Percentiles rank a stretch among this genome's conserved stretches.
Conservation (phyloP, 345 rosid species). For the Citrus inodora region DNA sequence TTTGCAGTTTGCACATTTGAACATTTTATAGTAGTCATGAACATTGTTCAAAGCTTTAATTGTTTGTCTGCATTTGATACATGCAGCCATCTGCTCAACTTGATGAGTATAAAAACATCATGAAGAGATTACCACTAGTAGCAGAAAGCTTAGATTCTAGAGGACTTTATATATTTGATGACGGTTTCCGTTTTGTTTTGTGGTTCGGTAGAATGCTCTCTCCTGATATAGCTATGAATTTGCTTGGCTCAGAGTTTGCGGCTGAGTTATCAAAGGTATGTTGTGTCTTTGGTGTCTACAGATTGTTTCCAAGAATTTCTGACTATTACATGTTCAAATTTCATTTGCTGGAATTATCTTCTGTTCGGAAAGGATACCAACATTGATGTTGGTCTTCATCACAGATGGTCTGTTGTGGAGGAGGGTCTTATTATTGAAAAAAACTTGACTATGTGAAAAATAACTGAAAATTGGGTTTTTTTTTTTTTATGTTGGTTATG, state of each 20-base stretch:
- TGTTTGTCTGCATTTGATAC: conserved; percentile 21
- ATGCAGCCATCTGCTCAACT: conserved; percentile 60
- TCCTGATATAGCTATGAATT: conserved; percentile 76
- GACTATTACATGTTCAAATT: not conserved
- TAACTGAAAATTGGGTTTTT: not conserved
- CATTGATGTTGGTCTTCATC: not conserved
- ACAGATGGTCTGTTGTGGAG: not conserved
- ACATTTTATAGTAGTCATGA: not conserved
- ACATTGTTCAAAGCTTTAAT: not conserved
- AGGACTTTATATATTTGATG: conserved; percentile 89
- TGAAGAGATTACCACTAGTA: conserved; percentile 64
- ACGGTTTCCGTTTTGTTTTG: conserved; percentile 76
- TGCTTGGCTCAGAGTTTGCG: conserved; percentile 82
- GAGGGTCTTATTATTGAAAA: not conserved
- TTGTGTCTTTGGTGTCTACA: not conserved
- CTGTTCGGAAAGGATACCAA: not conserved
- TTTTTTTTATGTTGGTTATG: not conserved
- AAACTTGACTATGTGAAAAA: not conserved
- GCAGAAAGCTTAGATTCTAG: conserved; percentile 86
- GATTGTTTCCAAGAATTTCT: not conserved
- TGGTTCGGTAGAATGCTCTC: conserved; percentile 98
- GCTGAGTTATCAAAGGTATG: conserved; percentile 88
- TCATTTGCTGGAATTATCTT: not conserved
- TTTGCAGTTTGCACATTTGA: not conserved
- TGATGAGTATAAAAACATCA: conserved; percentile 35